These are phyloP conservation scores for Phoma sp. DNA, from an alignment of 2,329 filamentous ascomycete species.

Conservation along the genomic window DNA sequence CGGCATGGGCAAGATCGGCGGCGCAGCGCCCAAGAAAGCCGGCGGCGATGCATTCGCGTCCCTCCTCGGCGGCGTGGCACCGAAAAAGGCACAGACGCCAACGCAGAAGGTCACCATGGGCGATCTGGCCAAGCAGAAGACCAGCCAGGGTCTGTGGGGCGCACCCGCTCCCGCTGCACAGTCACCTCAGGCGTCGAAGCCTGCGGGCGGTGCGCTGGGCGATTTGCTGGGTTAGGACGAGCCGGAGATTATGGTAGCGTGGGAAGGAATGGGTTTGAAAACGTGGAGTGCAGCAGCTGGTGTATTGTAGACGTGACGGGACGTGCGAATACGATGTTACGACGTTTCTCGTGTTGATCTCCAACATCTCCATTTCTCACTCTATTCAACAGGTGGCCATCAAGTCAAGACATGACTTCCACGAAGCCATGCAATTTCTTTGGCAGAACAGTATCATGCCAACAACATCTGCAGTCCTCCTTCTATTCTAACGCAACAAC, in stretches of 20 bases:
- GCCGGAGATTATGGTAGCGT: too few relatives aligned
- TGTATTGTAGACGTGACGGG: too few relatives aligned
- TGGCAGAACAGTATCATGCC: too few relatives aligned
- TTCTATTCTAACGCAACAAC: too few relatives aligned
- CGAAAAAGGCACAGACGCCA: constrained; percentile 74
- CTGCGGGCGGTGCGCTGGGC: constrained; percentile 45
- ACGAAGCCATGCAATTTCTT: too few relatives aligned
- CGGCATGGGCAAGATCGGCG: constrained; percentile 46
- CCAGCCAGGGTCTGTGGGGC: constrained; percentile 92
- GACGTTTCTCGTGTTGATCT: too few relatives aligned
- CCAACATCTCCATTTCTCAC: too few relatives aligned
- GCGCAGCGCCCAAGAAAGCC: constrained; percentile 53
- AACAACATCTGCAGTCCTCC: too few relatives aligned
- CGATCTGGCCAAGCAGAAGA: constrained; percentile 98
- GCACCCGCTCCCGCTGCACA: constrained; percentile 59
- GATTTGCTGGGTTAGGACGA: constrained; percentile 43
- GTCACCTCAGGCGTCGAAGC: constrained; percentile 40
- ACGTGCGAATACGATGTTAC: not conserved
- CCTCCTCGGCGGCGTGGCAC: constrained; percentile 78
- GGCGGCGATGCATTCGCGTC: constrained; percentile 89
- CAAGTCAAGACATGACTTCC: too few relatives aligned
- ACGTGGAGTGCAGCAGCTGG: too few relatives aligned
- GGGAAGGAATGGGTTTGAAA: too few relatives aligned
- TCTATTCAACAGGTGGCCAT: too few relatives aligned
- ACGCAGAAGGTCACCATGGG: constrained; percentile 78